These are phyloP conservation scores for Rhodotorula sp. DNA, from an alignment of 1,284 basidiomycete species.

Conservation along the genomic window DNA sequence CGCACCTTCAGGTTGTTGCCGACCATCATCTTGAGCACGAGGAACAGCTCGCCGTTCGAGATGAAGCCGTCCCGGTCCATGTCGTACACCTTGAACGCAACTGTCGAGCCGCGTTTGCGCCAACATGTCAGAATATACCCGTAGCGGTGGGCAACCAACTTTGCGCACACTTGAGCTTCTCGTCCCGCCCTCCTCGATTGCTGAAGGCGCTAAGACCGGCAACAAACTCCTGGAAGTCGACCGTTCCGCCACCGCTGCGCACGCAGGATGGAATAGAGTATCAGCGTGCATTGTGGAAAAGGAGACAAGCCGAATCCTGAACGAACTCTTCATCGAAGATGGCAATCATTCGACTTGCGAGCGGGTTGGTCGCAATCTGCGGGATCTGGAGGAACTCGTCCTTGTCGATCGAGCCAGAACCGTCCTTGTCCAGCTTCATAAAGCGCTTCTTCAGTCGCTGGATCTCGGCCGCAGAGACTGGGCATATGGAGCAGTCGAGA, in stretches of 20 bases:
- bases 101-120: constrained; percentile 55
- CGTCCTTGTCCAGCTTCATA: constrained; percentile 99
- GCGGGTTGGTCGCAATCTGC: constrained; percentile 95
- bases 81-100: constrained; percentile 98
- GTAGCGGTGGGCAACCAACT: background rate
- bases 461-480: constrained; percentile 87
- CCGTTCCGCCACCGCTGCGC: constrained; percentile 78
- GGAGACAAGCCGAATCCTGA: background rate
- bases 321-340: constrained; percentile 96
- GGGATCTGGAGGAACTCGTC: constrained; percentile 99
- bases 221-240: constrained; percentile 99
- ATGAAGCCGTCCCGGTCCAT: constrained; percentile 96
- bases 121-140: background rate
- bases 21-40: constrained; percentile 99
- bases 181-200: constrained; percentile 89
- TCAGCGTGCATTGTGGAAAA: too few species aligned
- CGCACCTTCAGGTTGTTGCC: constrained; percentile 92
- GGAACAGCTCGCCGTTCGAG: constrained; percentile 97
- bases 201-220: constrained; percentile 96
- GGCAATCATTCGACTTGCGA: constrained; percentile 96
- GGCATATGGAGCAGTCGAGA: background rate
- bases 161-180: constrained; percentile 89
- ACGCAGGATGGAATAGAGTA: constrained; percentile 52
- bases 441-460: constrained; percentile 96
- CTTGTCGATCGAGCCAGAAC: constrained; percentile 94